Conservation (phyloP, 2,329 filamentous ascomycete genomes). For the Ceratocystis lukuohia region DNA sequence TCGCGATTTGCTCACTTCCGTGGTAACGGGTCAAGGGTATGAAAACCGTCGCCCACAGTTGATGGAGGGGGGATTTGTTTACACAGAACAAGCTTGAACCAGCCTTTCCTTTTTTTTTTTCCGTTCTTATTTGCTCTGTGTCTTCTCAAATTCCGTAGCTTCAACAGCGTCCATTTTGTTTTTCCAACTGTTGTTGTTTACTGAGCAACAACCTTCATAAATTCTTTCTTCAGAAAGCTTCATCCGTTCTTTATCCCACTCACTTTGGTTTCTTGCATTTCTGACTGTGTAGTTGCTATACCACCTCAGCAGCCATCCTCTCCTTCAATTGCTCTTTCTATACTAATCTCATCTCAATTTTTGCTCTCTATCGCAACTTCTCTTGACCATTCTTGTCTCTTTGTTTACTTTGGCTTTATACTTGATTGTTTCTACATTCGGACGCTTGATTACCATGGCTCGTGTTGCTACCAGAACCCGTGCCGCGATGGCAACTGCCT, state of each 20-base stretch:
- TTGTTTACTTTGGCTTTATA: background rate
- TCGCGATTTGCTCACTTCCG: constrained; percentile 2
- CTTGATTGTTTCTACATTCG: background rate
- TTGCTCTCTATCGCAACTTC: background rate
- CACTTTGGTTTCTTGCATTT: background rate
- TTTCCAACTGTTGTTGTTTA: background rate
- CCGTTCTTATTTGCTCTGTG: too few species aligned
- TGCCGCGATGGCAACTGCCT: constrained; percentile 12
- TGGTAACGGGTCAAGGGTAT: constrained; percentile 4
- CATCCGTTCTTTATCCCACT: background rate
- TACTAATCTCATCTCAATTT: background rate
- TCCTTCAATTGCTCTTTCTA: background rate
- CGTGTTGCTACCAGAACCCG: constrained; percentile 18
- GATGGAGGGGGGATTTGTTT: background rate
- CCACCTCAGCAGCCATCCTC: background rate
- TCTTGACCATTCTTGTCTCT: background rate
- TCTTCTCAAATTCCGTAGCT: background rate
- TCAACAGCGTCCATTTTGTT: background rate
- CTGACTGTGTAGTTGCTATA: background rate
- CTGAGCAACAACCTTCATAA: background rate
- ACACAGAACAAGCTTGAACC: background rate
- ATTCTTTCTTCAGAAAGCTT: background rate
- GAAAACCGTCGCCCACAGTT: background rate
- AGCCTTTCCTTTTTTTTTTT: background rate
- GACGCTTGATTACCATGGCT: constrained; percentile 15